Evolutionary conservation across 2,329 filamentous ascomycete species (phyloP).

Genomic region (Nigrospora sphaerica): DNA sequence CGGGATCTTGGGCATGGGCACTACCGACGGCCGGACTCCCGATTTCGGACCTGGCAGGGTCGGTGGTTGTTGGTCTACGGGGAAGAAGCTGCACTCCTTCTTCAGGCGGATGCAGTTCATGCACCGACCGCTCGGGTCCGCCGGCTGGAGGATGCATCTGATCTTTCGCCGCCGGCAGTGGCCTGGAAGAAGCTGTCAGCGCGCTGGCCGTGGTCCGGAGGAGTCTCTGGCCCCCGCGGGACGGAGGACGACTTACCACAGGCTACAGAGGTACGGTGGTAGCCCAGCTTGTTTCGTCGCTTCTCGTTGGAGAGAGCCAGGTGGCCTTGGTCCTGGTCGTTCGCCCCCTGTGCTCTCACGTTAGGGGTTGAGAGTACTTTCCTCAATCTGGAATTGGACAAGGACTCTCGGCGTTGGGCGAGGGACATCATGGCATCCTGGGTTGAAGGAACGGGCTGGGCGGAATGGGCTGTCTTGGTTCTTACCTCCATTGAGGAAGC

Average conservation of each 20-base stretch:
- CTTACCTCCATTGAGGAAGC: constrained; percentile 23
- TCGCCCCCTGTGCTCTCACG: constrained; percentile 33
- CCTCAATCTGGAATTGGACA: constrained; percentile 33
- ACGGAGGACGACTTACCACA: constrained; percentile 64
- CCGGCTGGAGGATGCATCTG: constrained; percentile 70
- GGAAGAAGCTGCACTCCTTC: constrained; percentile 89
- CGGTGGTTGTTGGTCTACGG: constrained; percentile 67
- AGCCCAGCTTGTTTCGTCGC: constrained; percentile 83
- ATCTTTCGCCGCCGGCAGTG: constrained; percentile 94
- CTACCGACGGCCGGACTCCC: constrained; percentile 28
- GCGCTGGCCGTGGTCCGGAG: neutral
- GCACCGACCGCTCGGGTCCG: constrained; percentile 70
- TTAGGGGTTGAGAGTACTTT: constrained; percentile 44
- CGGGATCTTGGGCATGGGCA: constrained; percentile 23
- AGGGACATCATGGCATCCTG: constrained; percentile 24
- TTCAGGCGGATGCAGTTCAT: constrained; percentile 90
- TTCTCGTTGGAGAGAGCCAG: constrained; percentile 38
- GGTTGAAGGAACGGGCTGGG: constrained; percentile 16
- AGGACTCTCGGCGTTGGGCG: constrained; percentile 28
- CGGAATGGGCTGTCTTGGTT: constrained; percentile 14
- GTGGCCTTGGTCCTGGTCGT: constrained; percentile 24
- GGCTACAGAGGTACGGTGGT: constrained; percentile 90
- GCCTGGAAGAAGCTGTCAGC: constrained; percentile 41
- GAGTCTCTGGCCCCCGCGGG: neutral
- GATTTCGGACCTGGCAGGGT: constrained; percentile 36